Percentiles rank a stretch among this genome's conserved stretches.
phyloP scores from a whole-genome alignment of 148 eudicot species.

The Rheum nobile region DNA sequence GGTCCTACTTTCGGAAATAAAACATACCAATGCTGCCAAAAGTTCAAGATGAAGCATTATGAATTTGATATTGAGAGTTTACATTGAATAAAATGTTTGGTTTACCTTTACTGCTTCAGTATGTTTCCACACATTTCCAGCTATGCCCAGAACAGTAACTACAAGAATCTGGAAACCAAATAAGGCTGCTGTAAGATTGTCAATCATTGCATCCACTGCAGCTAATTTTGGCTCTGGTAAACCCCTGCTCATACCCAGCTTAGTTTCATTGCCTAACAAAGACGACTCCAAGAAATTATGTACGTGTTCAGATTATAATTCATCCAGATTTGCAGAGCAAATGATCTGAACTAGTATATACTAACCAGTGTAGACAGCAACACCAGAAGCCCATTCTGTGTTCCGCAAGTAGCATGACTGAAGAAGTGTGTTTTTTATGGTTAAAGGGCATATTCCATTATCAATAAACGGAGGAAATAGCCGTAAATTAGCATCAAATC shows the following conservation, averaged over 20 bases:
- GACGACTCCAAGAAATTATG: not conserved
- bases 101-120: conserved; percentile 87
- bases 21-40: conserved; percentile 87
- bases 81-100: not conserved
- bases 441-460: conserved; percentile 76
- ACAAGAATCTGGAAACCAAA: conserved; percentile 89
- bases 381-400: conserved; percentile 99
- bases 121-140: conserved; percentile 95
- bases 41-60: not conserved
- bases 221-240: conserved; percentile 92
- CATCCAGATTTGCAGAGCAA: not conserved
- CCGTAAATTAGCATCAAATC: conserved; percentile 91
- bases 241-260: conserved; percentile 95
- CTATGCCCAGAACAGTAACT: conserved; percentile 80
- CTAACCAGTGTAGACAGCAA: conserved; percentile 89
- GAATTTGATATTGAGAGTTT: not conserved
- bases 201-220: conserved; percentile 95
- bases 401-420: conserved; percentile 97
- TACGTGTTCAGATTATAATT: not conserved
- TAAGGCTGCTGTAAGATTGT: conserved; percentile 93
- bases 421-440: conserved; percentile 84
- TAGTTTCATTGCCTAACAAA: conserved; percentile 79
- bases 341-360: not conserved
- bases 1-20: conserved; percentile 74
- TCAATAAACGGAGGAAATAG: conserved; percentile 94